These are phyloP conservation scores for Penicillium riverlandense DNA, from an alignment of 495 filamentous ascomycete genomes.

Conservation along the genomic window DNA sequence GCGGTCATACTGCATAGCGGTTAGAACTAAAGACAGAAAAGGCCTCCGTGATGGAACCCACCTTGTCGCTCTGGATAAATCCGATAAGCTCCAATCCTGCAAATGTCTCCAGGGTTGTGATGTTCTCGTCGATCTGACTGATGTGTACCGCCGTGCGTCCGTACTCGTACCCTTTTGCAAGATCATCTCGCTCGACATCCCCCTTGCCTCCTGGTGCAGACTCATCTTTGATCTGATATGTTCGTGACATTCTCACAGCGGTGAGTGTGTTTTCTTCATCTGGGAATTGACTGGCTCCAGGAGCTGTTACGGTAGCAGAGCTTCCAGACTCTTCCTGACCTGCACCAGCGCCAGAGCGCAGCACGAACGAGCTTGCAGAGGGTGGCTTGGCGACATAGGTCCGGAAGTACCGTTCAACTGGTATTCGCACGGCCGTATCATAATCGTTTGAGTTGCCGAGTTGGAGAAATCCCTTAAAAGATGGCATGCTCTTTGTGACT, in stretches of 20 bases:
- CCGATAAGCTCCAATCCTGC: conserved; percentile 75
- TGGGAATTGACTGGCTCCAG: conserved; percentile 20
- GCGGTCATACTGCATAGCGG: conserved; percentile 58
- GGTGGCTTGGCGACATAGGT: conserved; percentile 68
- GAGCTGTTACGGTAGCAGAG: conserved; percentile 38
- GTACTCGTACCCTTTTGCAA: conserved; percentile 92
- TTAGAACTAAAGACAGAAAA: no score
- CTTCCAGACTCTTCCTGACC: conserved; percentile 40
- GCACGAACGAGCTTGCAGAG: conserved; percentile 68
- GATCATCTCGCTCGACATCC: conserved; percentile 74
- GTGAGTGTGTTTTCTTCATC: conserved; percentile 40
- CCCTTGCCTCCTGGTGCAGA: conserved; percentile 69
- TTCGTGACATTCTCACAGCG: conserved; percentile 61
- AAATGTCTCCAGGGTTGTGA: conserved; percentile 72
- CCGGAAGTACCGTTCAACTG: conserved; percentile 83
- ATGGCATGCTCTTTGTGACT: conserved; percentile 57
- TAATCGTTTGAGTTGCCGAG: conserved; percentile 72
- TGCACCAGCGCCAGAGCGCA: conserved; percentile 36
- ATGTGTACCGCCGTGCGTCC: conserved; percentile 89
- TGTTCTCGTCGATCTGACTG: conserved; percentile 69
- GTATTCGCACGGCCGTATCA: conserved; percentile 71
- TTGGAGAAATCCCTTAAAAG: conserved; percentile 72
- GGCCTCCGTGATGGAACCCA: conserved; percentile 23
- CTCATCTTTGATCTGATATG: conserved; percentile 73
- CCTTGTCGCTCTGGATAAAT: conserved; percentile 69